Conservation (phyloP, 768 basidiomycete genomes). For the Hericium erinaceus region DNA sequence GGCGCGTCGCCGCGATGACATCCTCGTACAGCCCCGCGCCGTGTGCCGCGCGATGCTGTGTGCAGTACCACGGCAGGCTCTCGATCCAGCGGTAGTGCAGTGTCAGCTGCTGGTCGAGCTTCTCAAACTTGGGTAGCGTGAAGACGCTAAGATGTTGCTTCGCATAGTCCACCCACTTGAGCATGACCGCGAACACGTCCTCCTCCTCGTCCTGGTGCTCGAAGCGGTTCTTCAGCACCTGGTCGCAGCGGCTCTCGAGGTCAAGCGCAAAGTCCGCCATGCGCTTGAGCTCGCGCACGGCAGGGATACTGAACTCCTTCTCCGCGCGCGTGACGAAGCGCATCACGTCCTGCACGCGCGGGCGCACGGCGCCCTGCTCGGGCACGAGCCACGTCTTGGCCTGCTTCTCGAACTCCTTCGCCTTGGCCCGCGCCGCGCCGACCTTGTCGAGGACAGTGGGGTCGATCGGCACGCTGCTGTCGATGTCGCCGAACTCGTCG, state of each 20-base stretch:
- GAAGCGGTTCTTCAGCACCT: conserved; percentile 58
- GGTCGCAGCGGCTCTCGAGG: conserved; percentile 67
- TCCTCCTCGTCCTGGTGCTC: conserved; percentile 38
- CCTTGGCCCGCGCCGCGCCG: conserved; percentile 54
- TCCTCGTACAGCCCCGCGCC: conserved; percentile 61
- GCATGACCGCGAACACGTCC: conserved; percentile 64
- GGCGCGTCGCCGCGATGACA: conserved; percentile 62
- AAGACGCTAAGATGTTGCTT: conserved; percentile 66
- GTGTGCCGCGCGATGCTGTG: conserved; percentile 55
- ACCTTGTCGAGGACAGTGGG: conserved; percentile 56
- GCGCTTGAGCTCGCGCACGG: conserved; percentile 55
- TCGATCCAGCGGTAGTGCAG: conserved; percentile 65
- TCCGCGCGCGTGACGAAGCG: conserved; percentile 62
- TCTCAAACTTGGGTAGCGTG: conserved; percentile 62
- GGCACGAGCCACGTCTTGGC: conserved; percentile 62
- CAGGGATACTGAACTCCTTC: conserved; percentile 66
- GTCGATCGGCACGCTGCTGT: conserved; percentile 62
- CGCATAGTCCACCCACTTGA: conserved; percentile 66
- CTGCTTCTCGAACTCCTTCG: conserved; percentile 72
- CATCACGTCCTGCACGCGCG: conserved; percentile 60
- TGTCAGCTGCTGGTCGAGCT: conserved; percentile 57
- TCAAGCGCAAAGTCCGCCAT: conserved; percentile 72
- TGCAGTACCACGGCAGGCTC: conserved; percentile 72
- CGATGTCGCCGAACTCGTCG: conserved; percentile 59
- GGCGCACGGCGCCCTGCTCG: conserved; percentile 44